These are phyloP conservation scores for Eucalyptus albens DNA, from an alignment of 345 rosid species.

Conservation along the genomic window DNA sequence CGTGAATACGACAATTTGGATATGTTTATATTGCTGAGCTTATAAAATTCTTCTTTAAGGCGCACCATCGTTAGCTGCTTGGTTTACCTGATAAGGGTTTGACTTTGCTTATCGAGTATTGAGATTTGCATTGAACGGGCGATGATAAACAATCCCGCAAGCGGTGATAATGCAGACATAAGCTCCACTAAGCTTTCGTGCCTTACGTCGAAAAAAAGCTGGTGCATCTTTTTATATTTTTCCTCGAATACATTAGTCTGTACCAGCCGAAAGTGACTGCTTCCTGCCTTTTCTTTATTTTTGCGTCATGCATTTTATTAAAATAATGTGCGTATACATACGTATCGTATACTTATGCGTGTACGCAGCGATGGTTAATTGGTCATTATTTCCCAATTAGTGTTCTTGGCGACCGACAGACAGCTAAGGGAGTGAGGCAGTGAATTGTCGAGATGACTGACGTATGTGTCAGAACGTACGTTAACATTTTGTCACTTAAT, in stretches of 20 bases:
- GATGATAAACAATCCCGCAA: background rate
- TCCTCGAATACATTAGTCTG: background rate
- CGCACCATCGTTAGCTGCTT: background rate
- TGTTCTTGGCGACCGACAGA: background rate
- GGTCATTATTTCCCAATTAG: background rate
- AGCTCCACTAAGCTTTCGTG: background rate
- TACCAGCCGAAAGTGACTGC: background rate
- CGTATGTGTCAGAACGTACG: background rate
- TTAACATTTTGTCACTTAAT: background rate
- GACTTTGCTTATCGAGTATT: background rate
- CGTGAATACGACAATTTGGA: background rate
- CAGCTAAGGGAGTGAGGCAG: background rate
- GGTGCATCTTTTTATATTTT: background rate
- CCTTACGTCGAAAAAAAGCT: background rate
- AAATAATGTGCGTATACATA: background rate
- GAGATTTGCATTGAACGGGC: background rate
- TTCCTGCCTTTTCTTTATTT: background rate
- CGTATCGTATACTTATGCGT: rapidly evolving
- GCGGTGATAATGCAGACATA: background rate
- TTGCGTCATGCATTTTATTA: background rate
- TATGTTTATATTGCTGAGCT: background rate
- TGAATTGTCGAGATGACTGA: background rate
- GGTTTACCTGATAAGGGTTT: background rate
- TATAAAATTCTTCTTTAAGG: background rate
- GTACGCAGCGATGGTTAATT: background rate